These are phyloP conservation scores for Craspedostauros australis DNA, from an alignment of 108 stramenopile species.

Conservation along the genomic window DNA sequence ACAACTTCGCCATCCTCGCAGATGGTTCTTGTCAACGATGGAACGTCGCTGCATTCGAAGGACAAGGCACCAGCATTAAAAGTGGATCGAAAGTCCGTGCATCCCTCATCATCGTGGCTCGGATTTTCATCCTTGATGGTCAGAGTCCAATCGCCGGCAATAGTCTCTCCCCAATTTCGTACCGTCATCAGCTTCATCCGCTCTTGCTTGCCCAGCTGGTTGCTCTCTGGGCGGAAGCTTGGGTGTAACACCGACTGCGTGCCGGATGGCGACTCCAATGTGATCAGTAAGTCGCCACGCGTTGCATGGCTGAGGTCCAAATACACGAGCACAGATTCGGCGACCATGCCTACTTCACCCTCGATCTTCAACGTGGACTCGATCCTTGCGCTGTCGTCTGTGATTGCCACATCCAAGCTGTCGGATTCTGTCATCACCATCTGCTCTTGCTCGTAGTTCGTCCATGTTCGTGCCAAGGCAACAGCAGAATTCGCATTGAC, in stretches of 20 bases:
- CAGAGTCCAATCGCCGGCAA: slow-evolving; percentile 22
- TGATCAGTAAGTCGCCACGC: slow-evolving; percentile 34
- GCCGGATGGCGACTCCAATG: slow-evolving; percentile 23
- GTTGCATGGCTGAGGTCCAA: slow-evolving; percentile 21
- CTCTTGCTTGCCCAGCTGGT: neutral
- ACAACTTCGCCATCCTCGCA: neutral
- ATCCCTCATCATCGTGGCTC: slow-evolving; percentile 9
- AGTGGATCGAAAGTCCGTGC: slow-evolving; percentile 1
- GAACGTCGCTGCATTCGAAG: neutral
- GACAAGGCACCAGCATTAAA: neutral
- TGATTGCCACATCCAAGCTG: neutral
- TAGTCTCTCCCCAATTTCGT: slow-evolving; percentile 31
- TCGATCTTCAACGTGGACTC: neutral
- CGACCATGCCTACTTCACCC: slow-evolving; percentile 13
- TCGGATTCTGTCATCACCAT: slow-evolving; percentile 9
- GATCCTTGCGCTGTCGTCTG: neutral
- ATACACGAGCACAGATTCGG: slow-evolving; percentile 29
- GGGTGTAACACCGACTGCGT: slow-evolving; percentile 24
- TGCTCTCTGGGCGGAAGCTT: slow-evolving; percentile 18
- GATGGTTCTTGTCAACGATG: neutral
- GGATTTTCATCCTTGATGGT: slow-evolving; percentile 11
- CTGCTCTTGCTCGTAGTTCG: slow-evolving; percentile 8
- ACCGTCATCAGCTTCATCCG: slow-evolving; percentile 42
- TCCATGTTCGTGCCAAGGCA: slow-evolving; percentile 19
- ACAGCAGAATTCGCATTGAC: slow-evolving; percentile 38